Evolutionary conservation across 768 basidiomycete species (phyloP), one percentile per base, ranked within the genome.

Genomic region (Suillus placidus): DNA sequence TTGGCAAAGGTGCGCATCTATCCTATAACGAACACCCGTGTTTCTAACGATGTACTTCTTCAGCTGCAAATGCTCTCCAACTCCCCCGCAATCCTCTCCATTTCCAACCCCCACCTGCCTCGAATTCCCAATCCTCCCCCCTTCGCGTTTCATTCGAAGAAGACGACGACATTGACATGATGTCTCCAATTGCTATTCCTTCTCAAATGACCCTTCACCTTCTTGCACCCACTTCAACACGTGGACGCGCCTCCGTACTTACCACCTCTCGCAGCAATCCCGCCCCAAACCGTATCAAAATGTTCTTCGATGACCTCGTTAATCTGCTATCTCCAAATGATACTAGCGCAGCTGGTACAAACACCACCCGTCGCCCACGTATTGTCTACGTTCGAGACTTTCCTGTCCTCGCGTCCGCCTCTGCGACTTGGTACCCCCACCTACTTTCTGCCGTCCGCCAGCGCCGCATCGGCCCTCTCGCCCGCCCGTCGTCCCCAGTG

Each of bases 341-440:
- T 55, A 67, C 72, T 54, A 78, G 72, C 12, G 63, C 64, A 26
- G 67, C 68, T n/a, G 75, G 73, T 8, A 68, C 72, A 68, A 71
- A 67, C 58, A 62, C 32, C 34, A 62, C 66, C 30, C 71, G 68
- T 42, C 78, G 82, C 63, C 92, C 92, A 6, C 89, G 95, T 14
- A 82, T 97, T 12, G 83, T 97, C 64, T 94, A 95, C 71, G 81
- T 97, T 55, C 90, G 93, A 62, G 92, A 95, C 73, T 93, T 91
- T 69, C 84, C 87, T 3, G 91, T 88, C 0, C 85, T 97, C 57
- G 87, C 92, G 0, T 76, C 88, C 3, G 86, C 90, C 6, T 88
- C 91, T 4, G 81, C 88, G 3, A 77, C 82, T 0, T 95, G 96
- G 94, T 96, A 92, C 72, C 88, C 93, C 13, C 83, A 89, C 45